phyloP scores from a whole-genome alignment of 805 yeast genomes.

The Priceomyces fermenticarens region DNA sequence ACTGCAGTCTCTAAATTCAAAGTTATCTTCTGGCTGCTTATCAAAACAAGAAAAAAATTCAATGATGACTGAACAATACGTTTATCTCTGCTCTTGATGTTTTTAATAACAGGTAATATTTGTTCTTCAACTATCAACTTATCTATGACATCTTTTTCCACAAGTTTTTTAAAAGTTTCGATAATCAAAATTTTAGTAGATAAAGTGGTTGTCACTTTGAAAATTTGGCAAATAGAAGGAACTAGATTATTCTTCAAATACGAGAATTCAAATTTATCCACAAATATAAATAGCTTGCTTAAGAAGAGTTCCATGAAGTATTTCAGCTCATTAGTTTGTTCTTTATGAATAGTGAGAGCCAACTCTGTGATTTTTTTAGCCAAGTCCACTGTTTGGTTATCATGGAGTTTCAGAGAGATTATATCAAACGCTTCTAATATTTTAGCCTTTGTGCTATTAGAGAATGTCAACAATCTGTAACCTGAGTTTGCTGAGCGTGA shows the following conservation, averaged over 20 bases:
- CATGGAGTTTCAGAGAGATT: slow-evolving; percentile 48
- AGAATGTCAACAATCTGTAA: slow-evolving; percentile 26
- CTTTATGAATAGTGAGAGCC: slow-evolving; percentile 26
- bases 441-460: slow-evolving; percentile 29
- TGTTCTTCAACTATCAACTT: slow-evolving; percentile 70
- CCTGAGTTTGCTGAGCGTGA: slow-evolving; percentile 18
- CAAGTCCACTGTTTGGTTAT: slow-evolving; percentile 48
- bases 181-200: slow-evolving; percentile 73
- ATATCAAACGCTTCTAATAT: slow-evolving; percentile 44
- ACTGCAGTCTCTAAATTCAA: slow-evolving; percentile 28
- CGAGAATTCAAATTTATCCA: slow-evolving; percentile 58
- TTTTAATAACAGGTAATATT: slow-evolving; percentile 72
- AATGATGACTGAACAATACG: slow-evolving; percentile 49
- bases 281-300: slow-evolving; percentile 35
- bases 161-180: slow-evolving; percentile 54
- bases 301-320: slow-evolving; percentile 54
- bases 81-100: slow-evolving; percentile 74
- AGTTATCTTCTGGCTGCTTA: slow-evolving; percentile 34
- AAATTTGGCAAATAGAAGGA: slow-evolving; percentile 68
- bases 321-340: slow-evolving; percentile 28
- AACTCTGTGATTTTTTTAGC: slow-evolving; percentile 44
- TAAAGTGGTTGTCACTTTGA: slow-evolving; percentile 80
- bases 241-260: slow-evolving; percentile 71
- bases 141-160: slow-evolving; percentile 63
- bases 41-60: slow-evolving; percentile 50